phyloP scores from a whole-genome alignment of 306 rosid species.

The Cyamopsis tetragonoloba region DNA sequence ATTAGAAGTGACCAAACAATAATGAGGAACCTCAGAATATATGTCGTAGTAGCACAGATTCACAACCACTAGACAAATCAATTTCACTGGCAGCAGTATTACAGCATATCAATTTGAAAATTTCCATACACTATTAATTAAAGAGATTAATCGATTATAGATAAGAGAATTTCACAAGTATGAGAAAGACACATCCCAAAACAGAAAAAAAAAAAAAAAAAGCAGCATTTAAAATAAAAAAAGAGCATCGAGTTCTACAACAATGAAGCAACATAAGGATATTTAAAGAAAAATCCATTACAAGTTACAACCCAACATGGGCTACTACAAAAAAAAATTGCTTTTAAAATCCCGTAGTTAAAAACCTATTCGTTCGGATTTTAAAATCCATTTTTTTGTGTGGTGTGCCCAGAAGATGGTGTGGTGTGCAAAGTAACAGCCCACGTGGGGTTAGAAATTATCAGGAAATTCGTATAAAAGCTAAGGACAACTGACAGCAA shows the following conservation, averaged over 20 bases:
- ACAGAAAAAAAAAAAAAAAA: too few species aligned
- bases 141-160: slow-evolving; percentile 3
- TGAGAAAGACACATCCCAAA: background rate
- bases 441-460: background rate
- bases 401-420: too few species aligned
- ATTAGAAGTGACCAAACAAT: background rate
- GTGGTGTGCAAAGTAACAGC: too few species aligned
- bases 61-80: background rate
- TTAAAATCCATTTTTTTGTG: too few species aligned
- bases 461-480: background rate
- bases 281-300: background rate
- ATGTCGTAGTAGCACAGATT: background rate
- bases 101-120: background rate
- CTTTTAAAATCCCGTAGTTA: too few species aligned
- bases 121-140: background rate
- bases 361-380: too few species aligned
- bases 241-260: background rate
- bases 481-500: background rate
- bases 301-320: background rate
- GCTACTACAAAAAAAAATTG: too few species aligned
- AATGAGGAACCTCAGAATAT: background rate
- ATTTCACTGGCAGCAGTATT: background rate
- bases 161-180: background rate
- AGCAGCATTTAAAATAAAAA: background rate
- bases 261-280: background rate